Percentiles rank a stretch among this genome's conserved stretches.
Evolutionary conservation across 2,329 filamentous ascomycete species (phyloP).

Genomic region (Venturia pyrina): DNA sequence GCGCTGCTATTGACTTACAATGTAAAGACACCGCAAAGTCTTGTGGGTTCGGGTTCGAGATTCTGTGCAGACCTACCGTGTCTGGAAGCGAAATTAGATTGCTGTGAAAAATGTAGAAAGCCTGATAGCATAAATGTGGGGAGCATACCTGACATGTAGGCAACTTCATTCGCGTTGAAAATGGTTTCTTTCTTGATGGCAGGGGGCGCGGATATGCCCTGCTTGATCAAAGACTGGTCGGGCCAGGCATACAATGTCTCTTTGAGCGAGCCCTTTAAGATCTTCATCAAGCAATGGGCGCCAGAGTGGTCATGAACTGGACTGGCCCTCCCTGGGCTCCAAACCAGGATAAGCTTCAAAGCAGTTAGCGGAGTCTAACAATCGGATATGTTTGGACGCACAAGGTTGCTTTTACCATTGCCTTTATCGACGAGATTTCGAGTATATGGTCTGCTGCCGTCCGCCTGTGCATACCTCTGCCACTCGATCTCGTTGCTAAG

Average conservation of each 20-base stretch:
- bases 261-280: constrained; percentile 65
- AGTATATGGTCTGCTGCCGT: constrained; percentile 64
- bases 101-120: neutral
- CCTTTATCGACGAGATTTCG: constrained; percentile 83
- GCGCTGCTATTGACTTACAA: constrained; percentile 33
- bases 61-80: constrained; percentile 64
- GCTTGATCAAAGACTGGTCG: constrained; percentile 32
- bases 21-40: constrained; percentile 80
- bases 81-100: neutral
- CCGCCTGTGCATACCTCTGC: constrained; percentile 64
- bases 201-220: constrained; percentile 44
- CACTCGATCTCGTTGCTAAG: constrained; percentile 59
- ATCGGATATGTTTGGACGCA: constrained; percentile 29
- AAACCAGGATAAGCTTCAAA: constrained; percentile 70
- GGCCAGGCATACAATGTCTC: constrained; percentile 79
- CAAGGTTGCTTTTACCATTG: constrained; percentile 70
- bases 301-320: constrained; percentile 73
- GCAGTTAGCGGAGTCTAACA: constrained; percentile 12
- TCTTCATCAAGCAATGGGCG: constrained; percentile 87
- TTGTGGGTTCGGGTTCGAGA: constrained; percentile 61
- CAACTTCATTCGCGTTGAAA: constrained; percentile 62
- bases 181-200: constrained; percentile 55
- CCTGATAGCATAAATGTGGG: neutral
- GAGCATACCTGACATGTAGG: constrained; percentile 78
- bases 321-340: constrained; percentile 74